Conservation (phyloP, 805 yeast genomes). For the Metschnikowia kunwiensis region DNA sequence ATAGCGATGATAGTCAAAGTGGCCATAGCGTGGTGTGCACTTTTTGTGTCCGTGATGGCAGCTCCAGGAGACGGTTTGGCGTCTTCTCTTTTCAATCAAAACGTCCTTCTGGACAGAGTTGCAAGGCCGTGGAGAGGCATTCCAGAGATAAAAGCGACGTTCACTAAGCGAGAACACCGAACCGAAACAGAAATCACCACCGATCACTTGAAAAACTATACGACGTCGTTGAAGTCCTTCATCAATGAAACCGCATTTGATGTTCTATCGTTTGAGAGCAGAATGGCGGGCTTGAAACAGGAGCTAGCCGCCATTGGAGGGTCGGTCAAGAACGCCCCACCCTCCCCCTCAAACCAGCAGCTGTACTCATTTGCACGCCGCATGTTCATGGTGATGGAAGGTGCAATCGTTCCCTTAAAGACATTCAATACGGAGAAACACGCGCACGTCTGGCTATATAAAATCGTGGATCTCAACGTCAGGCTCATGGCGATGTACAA, state of each 20-base stretch:
- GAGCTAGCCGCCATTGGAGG: background rate
- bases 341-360: background rate
- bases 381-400: constrained; percentile 1
- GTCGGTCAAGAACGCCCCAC: background rate
- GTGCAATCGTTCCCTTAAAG: background rate
- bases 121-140: too few relatives aligned
- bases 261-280: background rate
- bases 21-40: too few relatives aligned
- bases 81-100: too few relatives aligned
- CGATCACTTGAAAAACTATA: too few relatives aligned
- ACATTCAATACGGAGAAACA: background rate
- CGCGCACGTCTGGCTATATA: constrained; percentile 1
- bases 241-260: constrained; percentile 1
- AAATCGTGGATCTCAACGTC: constrained; percentile 4
- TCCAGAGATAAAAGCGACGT: too few relatives aligned
- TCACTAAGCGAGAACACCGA: too few relatives aligned
- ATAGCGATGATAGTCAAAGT: too few relatives aligned
- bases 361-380: background rate
- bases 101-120: too few relatives aligned
- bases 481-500: constrained; percentile 1
- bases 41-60: too few relatives aligned
- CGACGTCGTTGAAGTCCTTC: background rate
- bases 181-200: too few relatives aligned
- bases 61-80: too few relatives aligned
- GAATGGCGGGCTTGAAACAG: background rate